Base-by-base conservation (phyloP, 352 stramenopile species). In the Albugo candida region DNA sequence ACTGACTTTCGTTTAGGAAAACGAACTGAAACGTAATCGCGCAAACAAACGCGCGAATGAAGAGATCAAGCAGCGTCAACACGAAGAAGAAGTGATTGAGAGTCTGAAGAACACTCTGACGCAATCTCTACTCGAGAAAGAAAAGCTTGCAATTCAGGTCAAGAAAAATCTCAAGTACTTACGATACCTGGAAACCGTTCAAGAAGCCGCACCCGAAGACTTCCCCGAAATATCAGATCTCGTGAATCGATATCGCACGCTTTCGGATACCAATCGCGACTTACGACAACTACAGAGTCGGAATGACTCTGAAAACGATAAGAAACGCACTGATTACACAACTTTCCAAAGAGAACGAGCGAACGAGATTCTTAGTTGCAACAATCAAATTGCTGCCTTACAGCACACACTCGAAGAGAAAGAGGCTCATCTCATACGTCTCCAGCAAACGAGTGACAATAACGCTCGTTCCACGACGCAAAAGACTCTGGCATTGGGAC, bases 21-120 rank as follows among this genome's bases (percentile, higher is more conserved):
- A 96, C 59, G 88, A 96, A 55, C 92, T 70, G 19, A 96, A 97
- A 57, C 74, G 88, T 18, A 95, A 94, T 51, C 81, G 88, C 0
- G 88, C 88, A 11, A 75, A 95, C 39, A 95, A 95, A 56, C 65
- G 87, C 20, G 80, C 81, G 18, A 81, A 69, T 19, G 87, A 97
- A 38, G 88, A 96, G 59, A 79, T 89, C 52, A 96, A 95, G 60
- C 81, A 95, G 57, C 66, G 78, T 0, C 49, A 92, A 53, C 59
- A 53, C 14, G 96, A 96, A 54, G 86, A 96, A 52, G 72, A 91
- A 18, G 74, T 93, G 43, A 70, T 93, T 12, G 64, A 59, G 14
- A 67, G 67, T 24, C 61, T 94, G 14, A 72, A 83, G 38, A 54
- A 78, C 31, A 70, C 91, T 36, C 54, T 94, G 5, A 67, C 74